These are phyloP conservation scores for Russula dissimulans DNA, from an alignment of 768 basidiomycete species.

Conservation along the genomic window DNA sequence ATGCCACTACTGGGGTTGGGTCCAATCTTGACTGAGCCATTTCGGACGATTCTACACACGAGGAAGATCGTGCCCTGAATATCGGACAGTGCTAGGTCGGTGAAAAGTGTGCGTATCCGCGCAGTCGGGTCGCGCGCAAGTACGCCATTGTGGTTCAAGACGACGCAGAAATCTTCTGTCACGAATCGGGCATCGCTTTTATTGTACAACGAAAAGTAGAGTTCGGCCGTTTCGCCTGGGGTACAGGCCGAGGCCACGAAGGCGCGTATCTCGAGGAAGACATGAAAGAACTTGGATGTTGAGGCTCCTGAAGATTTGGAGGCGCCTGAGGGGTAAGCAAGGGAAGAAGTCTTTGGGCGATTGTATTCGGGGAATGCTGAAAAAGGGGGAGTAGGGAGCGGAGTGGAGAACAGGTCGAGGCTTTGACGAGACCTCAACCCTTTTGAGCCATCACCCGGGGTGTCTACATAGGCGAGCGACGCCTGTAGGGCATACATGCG, in stretches of 20 bases:
- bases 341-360: slow-evolving; percentile 28
- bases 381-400: slow-evolving; percentile 52
- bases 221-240: slow-evolving; percentile 86
- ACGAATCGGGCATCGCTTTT: slow-evolving; percentile 77
- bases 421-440: slow-evolving; percentile 30
- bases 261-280: slow-evolving; percentile 83
- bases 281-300: slow-evolving; percentile 73
- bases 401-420: slow-evolving; percentile 39
- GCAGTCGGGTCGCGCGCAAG: slow-evolving; percentile 68
- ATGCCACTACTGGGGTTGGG: slow-evolving; percentile 41
- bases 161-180: slow-evolving; percentile 85
- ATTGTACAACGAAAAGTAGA: slow-evolving; percentile 90
- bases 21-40: slow-evolving; percentile 75
- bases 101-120: slow-evolving; percentile 79
- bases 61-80: slow-evolving; percentile 80
- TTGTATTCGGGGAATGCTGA: slow-evolving; percentile 62
- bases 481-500: slow-evolving; percentile 90
- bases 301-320: slow-evolving; percentile 31
- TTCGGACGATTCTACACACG: slow-evolving; percentile 85
- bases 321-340: slow-evolving; percentile 27
- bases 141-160: slow-evolving; percentile 88
- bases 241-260: slow-evolving; percentile 87
- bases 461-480: slow-evolving; percentile 65
- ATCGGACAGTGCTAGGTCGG: slow-evolving; percentile 79
- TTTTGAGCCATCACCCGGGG: slow-evolving; percentile 29